Conservation (phyloP, 164 flowering plant genomes). For the Berberis vulgaris region DNA sequence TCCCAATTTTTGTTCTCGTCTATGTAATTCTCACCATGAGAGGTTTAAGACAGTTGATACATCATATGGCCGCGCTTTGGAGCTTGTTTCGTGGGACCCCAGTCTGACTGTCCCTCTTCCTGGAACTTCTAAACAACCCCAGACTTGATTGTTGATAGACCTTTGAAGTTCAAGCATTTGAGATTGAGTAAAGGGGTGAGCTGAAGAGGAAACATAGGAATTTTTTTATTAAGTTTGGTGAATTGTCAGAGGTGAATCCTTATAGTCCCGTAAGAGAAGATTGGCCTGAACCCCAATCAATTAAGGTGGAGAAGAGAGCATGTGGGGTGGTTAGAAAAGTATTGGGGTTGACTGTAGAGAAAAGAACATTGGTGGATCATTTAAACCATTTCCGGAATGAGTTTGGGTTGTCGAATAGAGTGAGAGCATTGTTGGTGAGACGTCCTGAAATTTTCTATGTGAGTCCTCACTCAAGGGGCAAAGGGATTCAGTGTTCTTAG, state of each 20-base stretch:
- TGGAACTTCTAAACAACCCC: slow-evolving; percentile 4
- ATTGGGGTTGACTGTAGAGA: slow-evolving; percentile 74
- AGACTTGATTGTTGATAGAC: slow-evolving; percentile 68
- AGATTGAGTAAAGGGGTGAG: slow-evolving; percentile 68
- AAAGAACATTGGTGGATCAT: slow-evolving; percentile 80
- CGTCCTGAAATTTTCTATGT: slow-evolving; percentile 95
- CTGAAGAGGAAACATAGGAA: slow-evolving; percentile 63
- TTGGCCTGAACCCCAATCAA: slow-evolving; percentile 33
- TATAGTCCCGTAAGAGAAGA: slow-evolving; percentile 34
- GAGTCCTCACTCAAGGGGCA: slow-evolving; percentile 56
- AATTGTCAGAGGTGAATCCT: slow-evolving; percentile 58
- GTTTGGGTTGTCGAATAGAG: slow-evolving; percentile 71
- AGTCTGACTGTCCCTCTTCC: slow-evolving; percentile 47
- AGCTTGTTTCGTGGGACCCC: slow-evolving; percentile 76
- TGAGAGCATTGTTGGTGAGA: slow-evolving; percentile 76
- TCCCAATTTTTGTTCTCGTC: slow-evolving; percentile 70
- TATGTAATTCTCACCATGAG: slow-evolving; percentile 70
- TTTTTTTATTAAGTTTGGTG: slow-evolving; percentile 53
- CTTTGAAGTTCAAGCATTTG: slow-evolving; percentile 72
- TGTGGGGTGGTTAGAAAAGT: slow-evolving; percentile 86
- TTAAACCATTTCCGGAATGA: slow-evolving; percentile 84
- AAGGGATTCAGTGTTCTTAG: slow-evolving; percentile 81
- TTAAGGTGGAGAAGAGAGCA: slow-evolving; percentile 82
- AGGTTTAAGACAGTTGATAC: slow-evolving; percentile 71
- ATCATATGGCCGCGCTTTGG: slow-evolving; percentile 90